Conservation (phyloP, 805 yeast species). For the Wickerhamomyces sydowiorum region DNA sequence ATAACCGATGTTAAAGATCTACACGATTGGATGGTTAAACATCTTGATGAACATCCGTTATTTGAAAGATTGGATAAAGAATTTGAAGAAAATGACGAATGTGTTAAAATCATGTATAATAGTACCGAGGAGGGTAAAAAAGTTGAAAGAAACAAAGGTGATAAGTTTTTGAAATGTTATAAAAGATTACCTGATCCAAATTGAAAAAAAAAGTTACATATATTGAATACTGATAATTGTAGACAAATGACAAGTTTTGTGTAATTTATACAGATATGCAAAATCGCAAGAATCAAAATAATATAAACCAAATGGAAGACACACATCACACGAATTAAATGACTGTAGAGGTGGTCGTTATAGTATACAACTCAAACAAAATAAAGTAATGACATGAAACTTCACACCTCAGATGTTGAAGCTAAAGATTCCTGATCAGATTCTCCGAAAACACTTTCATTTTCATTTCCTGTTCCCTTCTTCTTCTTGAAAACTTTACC, state of each 20-base stretch:
- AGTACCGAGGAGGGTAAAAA: conserved; percentile 99
- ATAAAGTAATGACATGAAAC: too few species aligned
- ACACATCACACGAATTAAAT: too few species aligned
- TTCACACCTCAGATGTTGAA: too few species aligned
- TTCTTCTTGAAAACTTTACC: conserved; percentile 24
- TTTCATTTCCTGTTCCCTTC: conserved; percentile 13
- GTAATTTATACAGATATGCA: too few species aligned
- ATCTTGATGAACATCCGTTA: conserved; percentile 84
- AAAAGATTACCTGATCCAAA: conserved; percentile 62
- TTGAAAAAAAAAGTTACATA: too few species aligned
- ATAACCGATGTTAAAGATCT: conserved; percentile 93
- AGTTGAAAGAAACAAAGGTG: conserved; percentile 85
- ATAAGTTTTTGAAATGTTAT: conserved; percentile 85
- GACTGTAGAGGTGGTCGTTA: too few species aligned
- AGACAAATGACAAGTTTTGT: too few species aligned
- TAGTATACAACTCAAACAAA: too few species aligned
- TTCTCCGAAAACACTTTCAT: conserved; percentile 21
- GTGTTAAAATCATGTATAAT: conserved; percentile 82
- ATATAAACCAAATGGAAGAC: too few species aligned
- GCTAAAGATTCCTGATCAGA: conserved; percentile 13
- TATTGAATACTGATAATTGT: too few species aligned
- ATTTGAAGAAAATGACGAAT: conserved; percentile 75
- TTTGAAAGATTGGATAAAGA: conserved; percentile 74
- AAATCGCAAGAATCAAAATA: too few species aligned
- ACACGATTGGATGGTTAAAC: conserved; percentile 95